Base-by-base conservation (phyloP, 2,329 filamentous ascomycete genomes). In the Exophiala viscosa region DNA sequence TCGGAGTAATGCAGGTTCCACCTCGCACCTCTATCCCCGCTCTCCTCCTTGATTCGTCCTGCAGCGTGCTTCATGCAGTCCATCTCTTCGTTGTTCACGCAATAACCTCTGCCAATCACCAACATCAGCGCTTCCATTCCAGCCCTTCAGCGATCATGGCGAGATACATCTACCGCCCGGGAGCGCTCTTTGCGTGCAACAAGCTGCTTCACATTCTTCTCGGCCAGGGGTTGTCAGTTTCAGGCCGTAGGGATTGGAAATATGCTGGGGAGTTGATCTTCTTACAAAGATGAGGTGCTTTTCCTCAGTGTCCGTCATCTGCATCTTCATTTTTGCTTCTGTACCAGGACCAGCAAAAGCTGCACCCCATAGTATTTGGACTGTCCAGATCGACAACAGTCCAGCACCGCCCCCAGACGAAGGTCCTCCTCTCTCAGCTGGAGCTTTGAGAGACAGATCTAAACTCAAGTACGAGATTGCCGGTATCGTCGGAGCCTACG, bases 401-500 rank as follows among this genome's bases (percentile, higher is more conserved):
- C 81, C 81, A 43, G 78, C 83, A 32, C 82, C 82, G 38, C 69
- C 81, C 46, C 76, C 82, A 51, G 77, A 83, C 68, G 73, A 83
- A 70, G 82, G 81, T 6, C 80, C 84, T 52, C 74, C 80, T 7
- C 67, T 83, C 40, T 83, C 83, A 36, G 75, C 76, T 50, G 70
- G 77, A 62, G 81, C 84, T 34, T 69, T 82, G 44, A 75, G 83
- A 62, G 77, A 90, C 67, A 73, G 74, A 58, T 71, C 78, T 14
- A 82, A 86, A 50, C 81, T 96, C 17, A 89, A 90, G 14, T 85
- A 83, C 54, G 86, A 96, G 70, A 85, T 96, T 62, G 86, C 87
- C 59, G 89, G 85, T 60, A 87, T 97, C 55, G 79, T 92, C 54
- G 90, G 85, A 56, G 85, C 88, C 54, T 96, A 96, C 81, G 78